Evolutionary conservation across 1,284 basidiomycete genomes (phyloP).

Genomic region (Austroboletus novae-zelandiae): DNA sequence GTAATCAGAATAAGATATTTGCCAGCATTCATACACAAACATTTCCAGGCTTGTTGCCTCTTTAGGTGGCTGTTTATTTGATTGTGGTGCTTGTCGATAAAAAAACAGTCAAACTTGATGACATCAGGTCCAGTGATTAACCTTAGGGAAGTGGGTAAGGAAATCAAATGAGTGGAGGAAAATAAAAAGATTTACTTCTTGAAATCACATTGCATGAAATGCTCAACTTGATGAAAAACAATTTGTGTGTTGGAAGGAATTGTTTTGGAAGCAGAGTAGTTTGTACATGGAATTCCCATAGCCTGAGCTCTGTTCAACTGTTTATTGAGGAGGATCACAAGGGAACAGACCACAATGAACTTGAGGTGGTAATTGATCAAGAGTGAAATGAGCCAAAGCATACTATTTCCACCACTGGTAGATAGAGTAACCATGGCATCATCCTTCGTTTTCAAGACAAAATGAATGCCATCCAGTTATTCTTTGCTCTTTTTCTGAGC

Average conservation of each 20-base stretch:
- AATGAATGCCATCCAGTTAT: conserved; percentile 4
- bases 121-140: no score
- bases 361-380: neutral
- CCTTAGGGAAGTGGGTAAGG: no score
- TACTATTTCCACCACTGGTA: conserved; percentile 10
- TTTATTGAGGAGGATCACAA: conserved; percentile 3
- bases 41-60: neutral
- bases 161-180: no score
- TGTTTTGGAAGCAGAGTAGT: neutral
- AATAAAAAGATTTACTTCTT: no score
- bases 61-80: neutral
- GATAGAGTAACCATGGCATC: conserved; percentile 5
- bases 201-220: neutral
- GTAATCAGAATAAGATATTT: neutral
- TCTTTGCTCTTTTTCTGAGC: neutral
- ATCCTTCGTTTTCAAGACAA: neutral
- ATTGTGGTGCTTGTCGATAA: conserved; percentile 6
- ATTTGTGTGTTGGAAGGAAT: neutral
- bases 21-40: neutral
- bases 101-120: neutral
- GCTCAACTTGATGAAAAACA: conserved; percentile 12
- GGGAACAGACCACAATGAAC: conserved; percentile 8
- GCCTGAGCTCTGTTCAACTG: neutral
- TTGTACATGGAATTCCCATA: neutral
- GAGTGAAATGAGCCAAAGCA: conserved; percentile 4